phyloP scores from a whole-genome alignment of 805 yeast species.

The Kazachstania taianensis region DNA sequence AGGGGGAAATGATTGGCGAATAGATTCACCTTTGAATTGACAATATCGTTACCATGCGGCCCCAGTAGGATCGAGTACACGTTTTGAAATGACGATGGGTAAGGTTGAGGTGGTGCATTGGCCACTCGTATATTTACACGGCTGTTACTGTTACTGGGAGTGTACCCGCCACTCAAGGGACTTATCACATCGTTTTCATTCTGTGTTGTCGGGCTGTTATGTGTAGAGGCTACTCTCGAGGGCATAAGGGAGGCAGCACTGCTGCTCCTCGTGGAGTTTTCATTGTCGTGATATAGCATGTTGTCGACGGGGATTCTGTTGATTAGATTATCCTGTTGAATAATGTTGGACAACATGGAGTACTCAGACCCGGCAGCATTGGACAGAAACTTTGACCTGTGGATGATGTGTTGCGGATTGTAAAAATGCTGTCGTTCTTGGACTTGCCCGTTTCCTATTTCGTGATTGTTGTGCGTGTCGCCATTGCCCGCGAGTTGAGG shows the following conservation, averaged over 20 bases:
- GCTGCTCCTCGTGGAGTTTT: not conserved
- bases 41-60: constrained; percentile 17
- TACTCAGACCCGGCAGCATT: constrained; percentile 68
- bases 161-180: not conserved
- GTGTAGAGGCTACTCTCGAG: not conserved
- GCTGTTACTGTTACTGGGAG: not conserved
- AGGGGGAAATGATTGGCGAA: constrained; percentile 25
- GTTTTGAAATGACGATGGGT: constrained; percentile 15
- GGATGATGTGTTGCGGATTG: constrained; percentile 17
- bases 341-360: constrained; percentile 54
- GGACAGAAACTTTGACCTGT: constrained; percentile 43
- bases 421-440: constrained; percentile 16
- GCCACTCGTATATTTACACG: no score
- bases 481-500: not conserved
- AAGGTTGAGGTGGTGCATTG: constrained; percentile 11
- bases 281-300: constrained; percentile 1
- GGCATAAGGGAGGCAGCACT: not conserved
- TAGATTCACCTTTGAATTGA: constrained; percentile 19
- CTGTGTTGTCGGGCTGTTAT: constrained; percentile 3
- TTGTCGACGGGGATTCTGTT: constrained; percentile 21
- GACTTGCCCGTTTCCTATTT: not conserved
- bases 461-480: not conserved
- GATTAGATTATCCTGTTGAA: constrained; percentile 32
- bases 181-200: no score
- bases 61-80: constrained; percentile 24